These are phyloP conservation scores for Bondarzewia mesenterica DNA, from an alignment of 1,284 basidiomycete genomes.

Conservation along the genomic window DNA sequence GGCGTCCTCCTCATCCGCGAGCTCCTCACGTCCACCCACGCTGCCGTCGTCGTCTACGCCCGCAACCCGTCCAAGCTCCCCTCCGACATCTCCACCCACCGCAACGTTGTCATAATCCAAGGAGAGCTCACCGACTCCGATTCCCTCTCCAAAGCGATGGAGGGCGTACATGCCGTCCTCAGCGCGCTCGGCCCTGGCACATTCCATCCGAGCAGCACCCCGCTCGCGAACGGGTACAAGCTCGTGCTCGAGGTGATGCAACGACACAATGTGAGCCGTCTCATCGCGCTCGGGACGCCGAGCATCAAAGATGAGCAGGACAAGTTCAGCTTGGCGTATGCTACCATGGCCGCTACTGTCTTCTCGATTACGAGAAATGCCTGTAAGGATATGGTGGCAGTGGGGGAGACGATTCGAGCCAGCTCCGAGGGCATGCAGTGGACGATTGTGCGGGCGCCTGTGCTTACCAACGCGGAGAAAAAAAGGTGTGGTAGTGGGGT, in stretches of 20 bases:
- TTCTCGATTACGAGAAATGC: slow-evolving; percentile 29
- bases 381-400: slow-evolving; percentile 40
- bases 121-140: slow-evolving; percentile 47
- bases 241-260: slow-evolving; percentile 48
- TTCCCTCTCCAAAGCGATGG: slow-evolving; percentile 40
- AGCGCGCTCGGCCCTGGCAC: slow-evolving; percentile 54
- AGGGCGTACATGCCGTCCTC: slow-evolving; percentile 51
- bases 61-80: slow-evolving; percentile 56
- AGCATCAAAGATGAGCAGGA: slow-evolving; percentile 56
- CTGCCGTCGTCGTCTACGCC: slow-evolving; percentile 49
- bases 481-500: slow-evolving; percentile 46
- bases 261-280: slow-evolving; percentile 38
- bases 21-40: slow-evolving; percentile 31
- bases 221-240: slow-evolving; percentile 52
- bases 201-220: slow-evolving; percentile 38
- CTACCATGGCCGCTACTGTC: slow-evolving; percentile 32
- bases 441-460: slow-evolving; percentile 59
- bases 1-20: slow-evolving; percentile 49
- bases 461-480: slow-evolving; percentile 40
- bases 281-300: slow-evolving; percentile 57
- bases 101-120: slow-evolving; percentile 39
- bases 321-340: slow-evolving; percentile 41
- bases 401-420: slow-evolving; percentile 47
- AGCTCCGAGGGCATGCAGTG: slow-evolving; percentile 46
- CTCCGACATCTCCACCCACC: slow-evolving; percentile 33